Percentiles rank a stretch among this genome's conserved stretches.
phyloP scores from a whole-genome alignment of 352 stramenopile genomes.

The Phytophthora litchii region DNA sequence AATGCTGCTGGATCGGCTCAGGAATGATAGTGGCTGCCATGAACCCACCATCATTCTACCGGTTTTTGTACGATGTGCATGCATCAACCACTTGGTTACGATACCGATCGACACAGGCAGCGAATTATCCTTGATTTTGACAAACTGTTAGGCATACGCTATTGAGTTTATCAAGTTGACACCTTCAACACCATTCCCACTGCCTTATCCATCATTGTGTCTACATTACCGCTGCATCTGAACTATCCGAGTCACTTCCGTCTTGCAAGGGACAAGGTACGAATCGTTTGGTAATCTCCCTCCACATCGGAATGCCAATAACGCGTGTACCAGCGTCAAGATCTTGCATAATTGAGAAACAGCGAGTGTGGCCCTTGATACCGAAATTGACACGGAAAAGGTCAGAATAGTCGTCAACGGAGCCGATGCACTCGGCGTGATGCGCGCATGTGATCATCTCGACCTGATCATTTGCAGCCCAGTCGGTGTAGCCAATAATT shows the following conservation, averaged over 20 bases:
- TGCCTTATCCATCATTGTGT: too few relatives aligned
- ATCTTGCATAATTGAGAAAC: conserved; percentile 47
- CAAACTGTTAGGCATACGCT: too few relatives aligned
- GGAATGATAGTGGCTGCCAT: too few relatives aligned
- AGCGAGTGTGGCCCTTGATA: conserved; percentile 48
- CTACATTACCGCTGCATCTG: too few relatives aligned
- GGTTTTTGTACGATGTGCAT: too few relatives aligned
- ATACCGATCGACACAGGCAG: too few relatives aligned
- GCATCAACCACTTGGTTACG: too few relatives aligned
- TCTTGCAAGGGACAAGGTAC: conserved; percentile 34
- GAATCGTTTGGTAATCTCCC: conserved; percentile 42
- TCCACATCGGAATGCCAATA: conserved; percentile 55
- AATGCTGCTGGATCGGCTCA: too few relatives aligned
- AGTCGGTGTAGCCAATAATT: conserved; percentile 43
- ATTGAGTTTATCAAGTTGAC: too few relatives aligned
- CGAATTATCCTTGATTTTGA: too few relatives aligned
- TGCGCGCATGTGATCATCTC: conserved; percentile 59
- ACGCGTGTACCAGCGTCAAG: conserved; percentile 38
- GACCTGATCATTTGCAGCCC: conserved; percentile 49
- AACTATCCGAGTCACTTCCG: background rate
- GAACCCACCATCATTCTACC: too few relatives aligned
- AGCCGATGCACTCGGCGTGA: conserved; percentile 50
- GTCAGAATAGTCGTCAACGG: conserved; percentile 46
- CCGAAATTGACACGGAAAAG: conserved; percentile 56
- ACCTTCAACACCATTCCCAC: too few relatives aligned